Conservation (phyloP, 2,329 filamentous ascomycete species). For the Claviceps capensis region DNA sequence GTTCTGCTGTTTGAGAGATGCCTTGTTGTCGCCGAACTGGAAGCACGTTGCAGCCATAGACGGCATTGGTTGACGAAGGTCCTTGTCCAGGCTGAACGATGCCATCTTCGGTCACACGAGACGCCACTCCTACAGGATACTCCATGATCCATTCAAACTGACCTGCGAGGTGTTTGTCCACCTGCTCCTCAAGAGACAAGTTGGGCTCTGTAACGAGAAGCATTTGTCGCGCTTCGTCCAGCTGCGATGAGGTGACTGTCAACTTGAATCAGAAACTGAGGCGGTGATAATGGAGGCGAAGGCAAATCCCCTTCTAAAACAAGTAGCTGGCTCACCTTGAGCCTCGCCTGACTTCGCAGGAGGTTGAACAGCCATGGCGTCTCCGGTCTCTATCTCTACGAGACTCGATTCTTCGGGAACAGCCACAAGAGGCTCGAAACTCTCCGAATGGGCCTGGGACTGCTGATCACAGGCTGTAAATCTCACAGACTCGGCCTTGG, state of each 20-base stretch:
- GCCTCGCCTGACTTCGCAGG: neutral
- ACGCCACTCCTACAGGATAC: slow-evolving; percentile 18
- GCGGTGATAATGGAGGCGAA: neutral
- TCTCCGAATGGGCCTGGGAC: slow-evolving; percentile 17
- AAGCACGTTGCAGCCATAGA: slow-evolving; percentile 41
- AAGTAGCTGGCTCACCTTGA: neutral
- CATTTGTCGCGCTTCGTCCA: neutral
- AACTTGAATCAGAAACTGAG: neutral
- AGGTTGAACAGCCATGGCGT: neutral
- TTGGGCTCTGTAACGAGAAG: neutral
- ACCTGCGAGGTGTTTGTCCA: slow-evolving; percentile 31
- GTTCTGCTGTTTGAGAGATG: neutral
- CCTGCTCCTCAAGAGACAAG: slow-evolving; percentile 13
- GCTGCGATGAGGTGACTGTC: neutral
- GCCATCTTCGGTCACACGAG: slow-evolving; percentile 9
- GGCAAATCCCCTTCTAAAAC: neutral
- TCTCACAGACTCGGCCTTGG: slow-evolving; percentile 7
- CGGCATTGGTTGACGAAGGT: neutral
- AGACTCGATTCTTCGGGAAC: slow-evolving; percentile 17
- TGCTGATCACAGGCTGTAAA: slow-evolving; percentile 15
- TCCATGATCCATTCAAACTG: slow-evolving; percentile 37
- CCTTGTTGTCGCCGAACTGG: neutral
- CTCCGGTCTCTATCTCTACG: neutral
- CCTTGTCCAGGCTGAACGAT: slow-evolving; percentile 3
- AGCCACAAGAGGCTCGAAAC: slow-evolving; percentile 20